Percentiles rank a stretch among this genome's conserved stretches.
Conservation (phyloP, 2,329 filamentous ascomycete genomes). For the Tolypocladium amazonense region DNA sequence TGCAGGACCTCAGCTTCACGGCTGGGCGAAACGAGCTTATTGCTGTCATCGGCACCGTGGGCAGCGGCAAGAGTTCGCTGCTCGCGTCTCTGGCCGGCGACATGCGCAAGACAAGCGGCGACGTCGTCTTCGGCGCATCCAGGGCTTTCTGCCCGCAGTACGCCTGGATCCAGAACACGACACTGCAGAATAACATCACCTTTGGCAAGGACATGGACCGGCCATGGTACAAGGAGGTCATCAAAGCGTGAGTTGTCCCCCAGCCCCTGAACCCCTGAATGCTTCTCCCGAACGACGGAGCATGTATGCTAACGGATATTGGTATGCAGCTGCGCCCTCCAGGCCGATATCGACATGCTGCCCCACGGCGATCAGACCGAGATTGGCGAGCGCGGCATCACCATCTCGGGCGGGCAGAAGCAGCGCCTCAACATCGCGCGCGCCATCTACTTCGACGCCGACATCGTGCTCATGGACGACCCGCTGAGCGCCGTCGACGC, state of each 20-base stretch:
- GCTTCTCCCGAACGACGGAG: not conserved
- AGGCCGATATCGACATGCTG: slow-evolving; percentile 85
- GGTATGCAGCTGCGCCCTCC: slow-evolving; percentile 56
- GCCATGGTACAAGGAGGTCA: slow-evolving; percentile 73
- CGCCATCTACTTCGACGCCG: slow-evolving; percentile 59
- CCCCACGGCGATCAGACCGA: slow-evolving; percentile 81
- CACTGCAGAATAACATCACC: slow-evolving; percentile 77
- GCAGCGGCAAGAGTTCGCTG: slow-evolving; percentile 82
- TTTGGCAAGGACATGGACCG: slow-evolving; percentile 73
- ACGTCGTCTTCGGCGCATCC: slow-evolving; percentile 65
- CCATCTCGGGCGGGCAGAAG: slow-evolving; percentile 90
- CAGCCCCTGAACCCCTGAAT: not conserved
- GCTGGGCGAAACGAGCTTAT: slow-evolving; percentile 67
- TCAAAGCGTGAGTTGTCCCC: slow-evolving; percentile 51
- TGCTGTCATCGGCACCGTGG: slow-evolving; percentile 81
- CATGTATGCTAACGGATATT: slow-evolving; percentile 3
- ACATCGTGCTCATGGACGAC: slow-evolving; percentile 60
- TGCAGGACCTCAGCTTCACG: slow-evolving; percentile 56
- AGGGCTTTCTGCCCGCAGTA: slow-evolving; percentile 93
- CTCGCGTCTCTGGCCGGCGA: slow-evolving; percentile 85
- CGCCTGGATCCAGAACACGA: slow-evolving; percentile 93
- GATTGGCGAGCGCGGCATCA: slow-evolving; percentile 92
- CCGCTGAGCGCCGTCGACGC: slow-evolving; percentile 60
- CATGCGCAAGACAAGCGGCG: slow-evolving; percentile 74
- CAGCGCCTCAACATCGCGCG: slow-evolving; percentile 91